Evolutionary conservation across 345 rosid genomes (phyloP).

Genomic region (Nephelium lappaceum): DNA sequence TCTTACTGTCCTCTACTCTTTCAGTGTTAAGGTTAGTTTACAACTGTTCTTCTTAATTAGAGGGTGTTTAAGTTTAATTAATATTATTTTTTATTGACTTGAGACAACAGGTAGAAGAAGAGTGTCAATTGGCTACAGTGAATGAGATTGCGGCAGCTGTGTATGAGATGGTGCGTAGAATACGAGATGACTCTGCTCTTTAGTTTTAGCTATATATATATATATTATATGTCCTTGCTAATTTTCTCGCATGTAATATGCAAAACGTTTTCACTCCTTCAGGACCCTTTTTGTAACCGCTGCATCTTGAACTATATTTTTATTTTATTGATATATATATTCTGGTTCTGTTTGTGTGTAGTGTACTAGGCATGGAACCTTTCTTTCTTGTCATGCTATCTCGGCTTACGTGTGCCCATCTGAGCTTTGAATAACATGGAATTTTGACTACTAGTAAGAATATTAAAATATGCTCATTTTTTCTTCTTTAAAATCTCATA

Average conservation of each 20-base stretch:
- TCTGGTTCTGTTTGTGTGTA: not conserved
- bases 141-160: conserved; percentile 59
- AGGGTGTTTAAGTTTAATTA: not conserved
- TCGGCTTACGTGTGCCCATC: too few species aligned
- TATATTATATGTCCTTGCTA: not conserved
- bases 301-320: not conserved
- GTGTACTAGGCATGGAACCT: not conserved
- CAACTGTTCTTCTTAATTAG: not conserved
- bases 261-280: not conserved
- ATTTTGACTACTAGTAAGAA: too few species aligned
- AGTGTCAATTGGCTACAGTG: conserved; percentile 43
- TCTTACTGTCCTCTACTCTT: conserved; percentile 52
- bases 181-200: conserved; percentile 37
- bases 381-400: not conserved
- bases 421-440: too few species aligned
- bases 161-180: conserved; percentile 49
- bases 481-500: too few species aligned
- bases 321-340: not conserved
- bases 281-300: not conserved
- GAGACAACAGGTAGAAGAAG: conserved; percentile 51
- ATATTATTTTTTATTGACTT: not conserved
- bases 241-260: not conserved
- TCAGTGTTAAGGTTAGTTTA: conserved; percentile 57
- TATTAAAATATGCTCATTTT: too few species aligned
- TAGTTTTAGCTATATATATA: not conserved